Percentiles rank a stretch among this genome's conserved stretches.
Evolutionary conservation across 2,329 filamentous ascomycete species (phyloP).

Genomic region (Cladosporium sp.): DNA sequence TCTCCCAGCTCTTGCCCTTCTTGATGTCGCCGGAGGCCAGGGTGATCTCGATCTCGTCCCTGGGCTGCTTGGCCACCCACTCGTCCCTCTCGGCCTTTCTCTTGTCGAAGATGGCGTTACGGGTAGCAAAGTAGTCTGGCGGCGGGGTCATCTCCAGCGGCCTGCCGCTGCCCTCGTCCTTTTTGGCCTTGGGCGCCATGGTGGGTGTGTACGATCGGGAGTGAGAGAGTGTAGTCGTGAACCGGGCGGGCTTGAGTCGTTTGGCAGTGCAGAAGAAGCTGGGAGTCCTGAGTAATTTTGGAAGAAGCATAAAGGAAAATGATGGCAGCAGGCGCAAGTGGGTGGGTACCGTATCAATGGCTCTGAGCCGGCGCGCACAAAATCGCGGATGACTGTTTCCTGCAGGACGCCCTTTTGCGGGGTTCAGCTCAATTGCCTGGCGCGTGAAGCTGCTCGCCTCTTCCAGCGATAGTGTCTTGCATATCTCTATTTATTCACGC

Average conservation of each 20-base stretch:
- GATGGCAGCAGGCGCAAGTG: constrained; percentile 18
- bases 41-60: constrained; percentile 72
- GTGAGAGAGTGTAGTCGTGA: constrained; percentile 13
- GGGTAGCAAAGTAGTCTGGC: constrained; percentile 78
- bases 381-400: constrained; percentile 20
- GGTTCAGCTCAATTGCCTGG: constrained; percentile 1
- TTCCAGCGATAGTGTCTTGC: neutral
- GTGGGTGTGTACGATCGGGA: constrained; percentile 24
- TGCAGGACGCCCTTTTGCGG: constrained; percentile 7
- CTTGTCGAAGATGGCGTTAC: constrained; percentile 84
- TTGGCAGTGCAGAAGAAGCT: constrained; percentile 13
- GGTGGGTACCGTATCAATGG: constrained; percentile 15
- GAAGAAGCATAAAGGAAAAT: constrained; percentile 21
- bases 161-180: constrained; percentile 40
- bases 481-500: neutral
- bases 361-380: constrained; percentile 18
- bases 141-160: constrained; percentile 54
- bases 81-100: constrained; percentile 82
- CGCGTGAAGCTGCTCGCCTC: constrained; percentile 1
- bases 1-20: constrained; percentile 84
- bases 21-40: constrained; percentile 71
- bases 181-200: constrained; percentile 41
- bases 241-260: constrained; percentile 8
- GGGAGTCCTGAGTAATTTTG: constrained; percentile 8
- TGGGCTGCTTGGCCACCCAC: constrained; percentile 70